These are phyloP conservation scores for Colletotrichum sp. DNA, from an alignment of 2,329 filamentous ascomycete genomes.

Conservation along the genomic window DNA sequence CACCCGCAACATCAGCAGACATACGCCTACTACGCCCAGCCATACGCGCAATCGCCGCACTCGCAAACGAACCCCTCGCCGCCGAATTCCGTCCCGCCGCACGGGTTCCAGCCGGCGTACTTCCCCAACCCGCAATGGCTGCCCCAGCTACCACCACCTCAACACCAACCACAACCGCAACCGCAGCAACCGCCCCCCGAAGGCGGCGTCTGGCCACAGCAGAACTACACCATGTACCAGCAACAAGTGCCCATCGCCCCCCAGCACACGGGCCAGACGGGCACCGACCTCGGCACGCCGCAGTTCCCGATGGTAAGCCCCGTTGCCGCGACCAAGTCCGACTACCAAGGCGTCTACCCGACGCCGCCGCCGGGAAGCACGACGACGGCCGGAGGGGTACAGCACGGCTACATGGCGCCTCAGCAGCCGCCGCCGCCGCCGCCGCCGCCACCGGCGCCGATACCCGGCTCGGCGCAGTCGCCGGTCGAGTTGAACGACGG, in stretches of 20 bases:
- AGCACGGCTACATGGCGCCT: not conserved
- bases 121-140: slow-evolving; percentile 15
- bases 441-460: not conserved
- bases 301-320: slow-evolving; percentile 22
- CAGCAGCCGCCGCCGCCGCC: not conserved
- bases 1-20: slow-evolving; percentile 14
- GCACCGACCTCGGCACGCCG: slow-evolving; percentile 10
- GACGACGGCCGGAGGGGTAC: not conserved
- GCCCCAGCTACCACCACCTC: not conserved
- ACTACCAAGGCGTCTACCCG: slow-evolving; percentile 2
- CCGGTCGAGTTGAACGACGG: slow-evolving; percentile 19
- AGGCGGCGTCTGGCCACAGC: slow-evolving; percentile 19
- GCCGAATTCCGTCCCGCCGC: slow-evolving; percentile 11
- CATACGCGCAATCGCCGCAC: slow-evolving; percentile 17
- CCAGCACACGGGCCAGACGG: slow-evolving; percentile 20
- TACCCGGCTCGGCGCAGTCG: not conserved
- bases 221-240: slow-evolving; percentile 23
- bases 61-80: slow-evolving; percentile 14
- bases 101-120: slow-evolving; percentile 15
- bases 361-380: slow-evolving; percentile 7
- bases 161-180: not conserved
- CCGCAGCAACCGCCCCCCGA: slow-evolving; percentile 5
- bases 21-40: slow-evolving; percentile 19
- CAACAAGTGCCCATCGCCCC: slow-evolving; percentile 23
- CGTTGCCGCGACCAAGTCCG: slow-evolving; percentile 13